Evolutionary conservation across 306 rosid species (phyloP), one percentile per base, ranked within the genome.

Genomic region (Cicer yamashitae): DNA sequence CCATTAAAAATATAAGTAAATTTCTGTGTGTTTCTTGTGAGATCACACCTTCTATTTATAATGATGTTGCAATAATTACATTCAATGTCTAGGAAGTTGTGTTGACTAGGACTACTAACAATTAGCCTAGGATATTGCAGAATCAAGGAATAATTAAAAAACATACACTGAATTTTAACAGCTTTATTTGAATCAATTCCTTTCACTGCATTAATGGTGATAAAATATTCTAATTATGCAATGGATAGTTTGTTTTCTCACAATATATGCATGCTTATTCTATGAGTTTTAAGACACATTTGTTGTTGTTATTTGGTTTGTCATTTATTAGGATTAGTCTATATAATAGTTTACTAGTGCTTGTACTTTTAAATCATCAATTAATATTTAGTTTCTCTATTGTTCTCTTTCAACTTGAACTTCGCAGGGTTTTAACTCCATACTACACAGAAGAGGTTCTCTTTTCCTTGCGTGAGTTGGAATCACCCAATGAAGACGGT

Each of bases 371-470:
- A 64, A 14, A 64, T 64, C 48, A 64, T 17, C 14, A 39, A 41
- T 40, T 8, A 41, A 64, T 64, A 64, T 64, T 64, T 66, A 18
- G 71, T 17, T 43, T 43, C 53, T 66, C 39, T 12, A 10, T 6
- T 10, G 20, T 43, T 66, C 15, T 66, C 38, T 43, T 17, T 66
- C 53, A 44, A 66, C 71, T 10, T 66, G 70, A 77, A 69, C 67
- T 73, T 70, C 75, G 75, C 73, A 94, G 98, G 81, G 96, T 94
- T 70, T 86, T 94, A 80, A 91, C 98, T 67, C 98, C 98, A 73
- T 94, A 91, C 81, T 91, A 90, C 88, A 85, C 86, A 1, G 98
- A 94, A 86, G 98, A 94, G 70, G 96, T 94, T 84, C 98, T 94
- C 46, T 94, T 91, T 87, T 91, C 98, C 61, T 75, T 81, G 86